phyloP scores from a whole-genome alignment of 495 filamentous ascomycete species.

The Cairneyella variabilis region DNA sequence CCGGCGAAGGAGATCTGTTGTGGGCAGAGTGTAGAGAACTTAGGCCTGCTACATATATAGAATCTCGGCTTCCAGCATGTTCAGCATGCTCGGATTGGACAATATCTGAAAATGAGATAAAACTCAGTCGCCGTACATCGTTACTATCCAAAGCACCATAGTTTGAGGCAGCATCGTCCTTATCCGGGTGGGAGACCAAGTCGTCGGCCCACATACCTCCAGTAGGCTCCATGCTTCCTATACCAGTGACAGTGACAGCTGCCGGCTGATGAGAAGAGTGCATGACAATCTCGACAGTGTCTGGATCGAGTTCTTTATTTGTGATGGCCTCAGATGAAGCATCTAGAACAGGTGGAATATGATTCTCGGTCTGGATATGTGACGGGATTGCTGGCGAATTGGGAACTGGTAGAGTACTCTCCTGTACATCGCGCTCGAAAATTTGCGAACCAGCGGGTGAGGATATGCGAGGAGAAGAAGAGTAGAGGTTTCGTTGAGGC shows the following conservation, averaged over 20 bases:
- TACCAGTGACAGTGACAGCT: slow-evolving; percentile 53
- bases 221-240: slow-evolving; percentile 25
- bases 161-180: slow-evolving; percentile 57
- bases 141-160: slow-evolving; percentile 69
- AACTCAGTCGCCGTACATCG: slow-evolving; percentile 79
- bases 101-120: slow-evolving; percentile 93
- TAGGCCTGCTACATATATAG: slow-evolving; percentile 53
- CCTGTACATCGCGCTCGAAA: slow-evolving; percentile 91
- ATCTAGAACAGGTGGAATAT: slow-evolving; percentile 86
- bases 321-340: slow-evolving; percentile 88
- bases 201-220: slow-evolving; percentile 51
- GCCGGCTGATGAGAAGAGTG: slow-evolving; percentile 79
- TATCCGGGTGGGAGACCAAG: slow-evolving; percentile 43
- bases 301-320: slow-evolving; percentile 67
- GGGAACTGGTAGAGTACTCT: slow-evolving; percentile 55
- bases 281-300: slow-evolving; percentile 84
- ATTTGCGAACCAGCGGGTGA: slow-evolving; percentile 77
- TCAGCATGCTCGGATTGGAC: slow-evolving; percentile 82
- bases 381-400: slow-evolving; percentile 74
- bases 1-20: slow-evolving; percentile 70
- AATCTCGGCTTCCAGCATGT: slow-evolving; percentile 52
- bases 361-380: slow-evolving; percentile 87
- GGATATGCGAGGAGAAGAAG: slow-evolving; percentile 55
- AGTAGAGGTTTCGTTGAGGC: slow-evolving; percentile 45
- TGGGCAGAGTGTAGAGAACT: slow-evolving; percentile 46